Percentiles rank a stretch among this genome's conserved stretches.
phyloP scores from a whole-genome alignment of 208 protist species.

The Leishmania martiniquensis region DNA sequence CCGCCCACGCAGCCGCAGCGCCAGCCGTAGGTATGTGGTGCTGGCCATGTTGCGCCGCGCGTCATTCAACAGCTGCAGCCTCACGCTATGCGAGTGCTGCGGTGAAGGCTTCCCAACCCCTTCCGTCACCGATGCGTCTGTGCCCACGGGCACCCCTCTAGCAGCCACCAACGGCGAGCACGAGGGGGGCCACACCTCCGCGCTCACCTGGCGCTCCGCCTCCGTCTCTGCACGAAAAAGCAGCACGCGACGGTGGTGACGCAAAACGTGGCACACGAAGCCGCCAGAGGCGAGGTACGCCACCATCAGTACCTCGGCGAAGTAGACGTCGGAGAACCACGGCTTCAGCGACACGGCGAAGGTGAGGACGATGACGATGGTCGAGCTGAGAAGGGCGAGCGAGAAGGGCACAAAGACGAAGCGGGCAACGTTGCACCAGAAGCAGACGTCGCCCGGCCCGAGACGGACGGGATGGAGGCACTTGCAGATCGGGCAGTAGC shows the following conservation, averaged over 20 bases:
- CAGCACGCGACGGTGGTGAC: conserved; percentile 13
- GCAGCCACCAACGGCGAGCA: not conserved
- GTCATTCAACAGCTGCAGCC: conserved; percentile 25
- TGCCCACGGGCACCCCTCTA: not conserved
- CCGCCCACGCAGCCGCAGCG: conserved; percentile 43
- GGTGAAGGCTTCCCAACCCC: not conserved
- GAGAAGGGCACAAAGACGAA: conserved; percentile 51
- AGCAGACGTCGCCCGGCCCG: conserved; percentile 57
- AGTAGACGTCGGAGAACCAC: conserved; percentile 68
- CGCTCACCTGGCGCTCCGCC: conserved; percentile 5
- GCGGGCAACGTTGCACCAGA: conserved; percentile 65
- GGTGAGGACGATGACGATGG: conserved; percentile 37
- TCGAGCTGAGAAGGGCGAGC: conserved; percentile 31
- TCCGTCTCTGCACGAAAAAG: conserved; percentile 25
- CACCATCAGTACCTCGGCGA: conserved; percentile 33
- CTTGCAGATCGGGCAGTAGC: conserved; percentile 62
- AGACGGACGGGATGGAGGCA: conserved; percentile 36
- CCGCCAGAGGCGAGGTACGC: conserved; percentile 35
- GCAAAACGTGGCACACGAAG: conserved; percentile 31
- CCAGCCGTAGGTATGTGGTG: conserved; percentile 44
- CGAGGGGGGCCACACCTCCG: conserved; percentile 1
- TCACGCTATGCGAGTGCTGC: not conserved
- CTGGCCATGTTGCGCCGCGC: conserved; percentile 29
- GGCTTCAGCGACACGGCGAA: conserved; percentile 60
- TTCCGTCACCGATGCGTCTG: not conserved